A percentile compares a stretch with the other conserved stretches of the same genome.
phyloP scores from a whole-genome alignment of 306 rosid species.

The Leucaena leucocephala region DNA sequence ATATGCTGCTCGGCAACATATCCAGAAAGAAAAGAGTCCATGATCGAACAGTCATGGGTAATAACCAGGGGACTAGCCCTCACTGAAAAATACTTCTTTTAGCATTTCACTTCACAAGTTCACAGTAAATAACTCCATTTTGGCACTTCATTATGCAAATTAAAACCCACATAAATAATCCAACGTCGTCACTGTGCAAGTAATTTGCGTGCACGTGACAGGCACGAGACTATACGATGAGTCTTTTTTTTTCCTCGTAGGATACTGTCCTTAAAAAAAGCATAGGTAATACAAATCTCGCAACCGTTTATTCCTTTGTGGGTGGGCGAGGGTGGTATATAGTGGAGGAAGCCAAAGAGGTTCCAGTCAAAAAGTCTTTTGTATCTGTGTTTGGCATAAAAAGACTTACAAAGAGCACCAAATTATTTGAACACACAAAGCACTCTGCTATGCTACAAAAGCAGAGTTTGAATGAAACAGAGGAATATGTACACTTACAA shows the following conservation, averaged over 20 bases:
- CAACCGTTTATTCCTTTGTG: conserved; percentile 41
- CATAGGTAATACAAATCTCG: conserved; percentile 54
- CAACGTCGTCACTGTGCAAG: not conserved
- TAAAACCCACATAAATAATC: not conserved
- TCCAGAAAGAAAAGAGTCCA: conserved; percentile 21
- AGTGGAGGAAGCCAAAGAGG: conserved; percentile 15
- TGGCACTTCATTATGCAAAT: not conserved
- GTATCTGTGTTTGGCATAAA: conserved; percentile 94
- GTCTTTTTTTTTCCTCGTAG: not conserved
- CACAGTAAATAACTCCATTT: conserved; percentile 28
- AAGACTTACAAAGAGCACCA: conserved; percentile 88
- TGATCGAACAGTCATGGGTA: conserved; percentile 53
- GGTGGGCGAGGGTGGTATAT: conserved; percentile 23
- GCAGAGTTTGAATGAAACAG: conserved; percentile 83
- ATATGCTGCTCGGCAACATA: conserved; percentile 26
- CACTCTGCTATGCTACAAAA: conserved; percentile 70
- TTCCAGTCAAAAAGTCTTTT: conserved; percentile 84
- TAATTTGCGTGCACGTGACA: conserved; percentile 31
- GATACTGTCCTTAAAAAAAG: conserved; percentile 22
- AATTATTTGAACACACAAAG: conserved; percentile 83
- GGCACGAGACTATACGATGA: conserved; percentile 14
- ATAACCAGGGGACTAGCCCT: conserved; percentile 15
- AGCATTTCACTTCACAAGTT: not conserved
- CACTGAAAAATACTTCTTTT: conserved; percentile 11
- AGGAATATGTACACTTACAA: conserved; percentile 62